Base-by-base conservation (phyloP, 2,329 filamentous ascomycete genomes). In the Trichoderma brevicompactum region DNA sequence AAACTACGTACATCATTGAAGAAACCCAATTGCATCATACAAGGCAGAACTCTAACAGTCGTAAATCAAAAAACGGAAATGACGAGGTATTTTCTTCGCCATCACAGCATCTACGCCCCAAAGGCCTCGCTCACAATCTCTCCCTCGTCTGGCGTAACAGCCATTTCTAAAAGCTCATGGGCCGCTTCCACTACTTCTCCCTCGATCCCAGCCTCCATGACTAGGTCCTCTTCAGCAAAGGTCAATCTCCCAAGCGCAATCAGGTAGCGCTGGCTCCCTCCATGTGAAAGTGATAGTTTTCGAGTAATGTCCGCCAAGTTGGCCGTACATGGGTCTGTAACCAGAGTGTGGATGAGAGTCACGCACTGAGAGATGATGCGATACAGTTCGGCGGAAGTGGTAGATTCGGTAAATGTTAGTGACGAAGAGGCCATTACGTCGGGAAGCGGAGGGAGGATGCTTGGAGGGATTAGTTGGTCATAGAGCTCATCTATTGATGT, bases 221-320 rank as follows among this genome's bases (percentile, higher is more conserved):
- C 85, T 8, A 91, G 77, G 36, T 92, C 90, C 67, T 96, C 92
- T 56, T 88, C 87, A 6, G 87, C 89, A 75, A 97, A 97, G 0
- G 92, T 92, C n/a, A 98, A 79, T 48, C 94, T 81, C 0, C 92
- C 93, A 50, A 99, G 80, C 2, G 88, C 87, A 9, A 97, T 85
- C 1, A 96, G 81, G 72, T 96, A 94, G 60, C 93, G 92, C 72
- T 97, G 92, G 59, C 87, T 86, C 0, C 89, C 91, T 3, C 92
- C 92, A 5, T 87, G 83, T 0, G 91, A 85, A 8, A 85, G 84
- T 0, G 84, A 82, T 5, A 97, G 81, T 75, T 94, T 96, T 55
- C 85, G 83, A 55, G 87, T 84, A 68, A 96, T 86, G 69, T 94
- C 86, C 19, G 79, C 79, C 6, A 77, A 68, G 52, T 80, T 74